Evolutionary conservation across 768 basidiomycete genomes (phyloP).

Genomic region (Lanmaoa pseudosensibilis): DNA sequence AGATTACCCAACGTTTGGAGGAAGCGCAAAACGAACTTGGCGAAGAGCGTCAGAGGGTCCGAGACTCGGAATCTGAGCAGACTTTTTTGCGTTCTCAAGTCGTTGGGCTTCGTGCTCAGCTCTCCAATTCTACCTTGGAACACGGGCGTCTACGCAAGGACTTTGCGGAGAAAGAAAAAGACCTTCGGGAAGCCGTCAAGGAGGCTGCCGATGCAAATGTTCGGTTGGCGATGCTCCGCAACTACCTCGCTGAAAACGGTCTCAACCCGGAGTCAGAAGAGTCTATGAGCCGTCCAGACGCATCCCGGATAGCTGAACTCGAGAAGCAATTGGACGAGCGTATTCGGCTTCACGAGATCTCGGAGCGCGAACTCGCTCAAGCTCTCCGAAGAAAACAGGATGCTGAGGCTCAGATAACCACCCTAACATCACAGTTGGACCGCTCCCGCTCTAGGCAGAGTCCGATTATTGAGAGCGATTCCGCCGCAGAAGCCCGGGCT

Average conservation of each 20-base stretch:
- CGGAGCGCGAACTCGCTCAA: conserved; percentile 73
- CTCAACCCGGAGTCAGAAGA: conserved; percentile 74
- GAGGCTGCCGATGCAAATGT: conserved; percentile 68
- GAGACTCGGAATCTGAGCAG: conserved; percentile 65
- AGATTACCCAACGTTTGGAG: conserved; percentile 69
- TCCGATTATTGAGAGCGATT: conserved; percentile 43
- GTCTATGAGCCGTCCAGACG: conserved; percentile 36
- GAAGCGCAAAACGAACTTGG: conserved; percentile 62
- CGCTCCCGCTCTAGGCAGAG: conserved; percentile 58
- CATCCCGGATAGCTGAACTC: conserved; percentile 65
- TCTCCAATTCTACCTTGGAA: conserved; percentile 68
- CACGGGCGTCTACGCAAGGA: conserved; percentile 70
- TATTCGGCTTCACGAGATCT: conserved; percentile 66
- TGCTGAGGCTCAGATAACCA: conserved; percentile 65
- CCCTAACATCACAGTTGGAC: conserved; percentile 67
- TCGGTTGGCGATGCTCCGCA: conserved; percentile 77
- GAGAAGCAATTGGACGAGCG: conserved; percentile 77
- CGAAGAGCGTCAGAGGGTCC: conserved; percentile 65
- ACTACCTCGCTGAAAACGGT: conserved; percentile 86
- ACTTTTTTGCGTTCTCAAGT: conserved; percentile 70
- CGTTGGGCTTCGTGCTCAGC: conserved; percentile 68
- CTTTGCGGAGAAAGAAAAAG: conserved; percentile 60
- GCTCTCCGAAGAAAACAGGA: conserved; percentile 68
- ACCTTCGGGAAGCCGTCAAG: conserved; percentile 61
- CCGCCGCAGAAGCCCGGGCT: conserved; percentile 46